Base-by-base conservation (phyloP, 2,329 filamentous ascomycete species). In the Fusarium coffeatum region DNA sequence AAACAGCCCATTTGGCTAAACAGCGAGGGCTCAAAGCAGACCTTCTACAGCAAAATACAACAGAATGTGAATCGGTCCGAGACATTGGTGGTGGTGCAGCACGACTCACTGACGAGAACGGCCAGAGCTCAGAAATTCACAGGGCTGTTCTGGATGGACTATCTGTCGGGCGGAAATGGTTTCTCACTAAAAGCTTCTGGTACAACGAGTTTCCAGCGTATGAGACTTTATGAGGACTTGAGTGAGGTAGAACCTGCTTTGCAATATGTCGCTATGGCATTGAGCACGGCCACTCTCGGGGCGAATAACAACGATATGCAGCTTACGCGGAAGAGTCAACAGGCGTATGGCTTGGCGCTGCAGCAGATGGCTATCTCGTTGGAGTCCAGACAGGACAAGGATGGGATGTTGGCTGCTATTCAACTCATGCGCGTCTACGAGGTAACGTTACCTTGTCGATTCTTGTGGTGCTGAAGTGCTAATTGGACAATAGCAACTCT, bases 361-460 rank as follows among this genome's bases (percentile, higher is more conserved):
- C 47, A 57, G 8, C 51, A 68, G 3, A 43, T 68, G 43, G 51
- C 58, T 1, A 7, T 10, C 0, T 67, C 64, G 2, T 43, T 68
- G 3, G 8, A 43, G 3, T 53, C 47, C 0, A 27, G n/a, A 5
- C 28, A 28, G 3, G 12, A 27, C 3, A 48, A 68, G 12, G 64
- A 68, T 22, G 64, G 51, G 0, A 37, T 64, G 5, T 22, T 67
- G 0, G 64, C 64, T 2, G 51, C 64, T 1, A 49, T 68, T 3
- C 64, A 68, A 7, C 48, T 68, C 0, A 67, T 68, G 64, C 32
- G 64, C 1, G 20, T 57, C 3, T 68, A 67, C 4, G 64, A 68
- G 25, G 62, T 65, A 37, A 12, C 18, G 10, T 37, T 37, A 10
- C 37, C 7, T 3, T 11, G 1, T n/a, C 1, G 3, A 8, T 4